A percentile compares a stretch with the other conserved stretches of the same genome.
These are phyloP conservation scores for Solanum ossicruentum DNA, from an alignment of 257 asterid genomes.

Conservation along the genomic window DNA sequence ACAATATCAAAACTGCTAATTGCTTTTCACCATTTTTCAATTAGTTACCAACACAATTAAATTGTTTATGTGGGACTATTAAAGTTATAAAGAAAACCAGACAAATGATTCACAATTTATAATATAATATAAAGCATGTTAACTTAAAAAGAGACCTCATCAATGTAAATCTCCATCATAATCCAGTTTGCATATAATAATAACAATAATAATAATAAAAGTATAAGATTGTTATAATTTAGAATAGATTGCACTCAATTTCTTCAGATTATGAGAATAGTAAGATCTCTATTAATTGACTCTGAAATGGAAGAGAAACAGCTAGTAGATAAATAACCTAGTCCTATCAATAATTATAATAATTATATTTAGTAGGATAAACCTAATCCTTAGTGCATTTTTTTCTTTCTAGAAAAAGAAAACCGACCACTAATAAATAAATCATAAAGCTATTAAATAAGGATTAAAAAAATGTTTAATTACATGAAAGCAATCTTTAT, in stretches of 20 bases:
- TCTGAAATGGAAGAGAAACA: slow-evolving; percentile 4
- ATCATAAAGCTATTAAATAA: slow-evolving; percentile 9
- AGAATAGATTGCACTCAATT: slow-evolving; percentile 29
- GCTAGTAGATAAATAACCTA: slow-evolving; percentile 5
- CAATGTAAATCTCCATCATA: slow-evolving; percentile 30
- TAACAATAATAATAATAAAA: background rate
- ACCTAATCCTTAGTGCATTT: slow-evolving; percentile 18
- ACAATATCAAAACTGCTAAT: background rate
- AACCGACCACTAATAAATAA: slow-evolving; percentile 40
- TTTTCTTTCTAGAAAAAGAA: slow-evolving; percentile 38
- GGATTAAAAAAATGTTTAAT: slow-evolving; percentile 4
- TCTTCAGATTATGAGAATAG: slow-evolving; percentile 18
- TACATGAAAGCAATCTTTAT: slow-evolving; percentile 4
- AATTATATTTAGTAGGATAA: background rate
- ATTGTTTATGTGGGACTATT: slow-evolving; percentile 34
- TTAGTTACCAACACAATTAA: slow-evolving; percentile 6
- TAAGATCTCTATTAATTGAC: background rate
- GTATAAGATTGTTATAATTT: background rate
- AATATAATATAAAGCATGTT: slow-evolving; percentile 39
- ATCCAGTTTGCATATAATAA: slow-evolving; percentile 15
- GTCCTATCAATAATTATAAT: slow-evolving; percentile 11
- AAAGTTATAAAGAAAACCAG: slow-evolving; percentile 1
- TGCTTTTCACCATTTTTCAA: background rate
- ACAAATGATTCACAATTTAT: slow-evolving; percentile 14
- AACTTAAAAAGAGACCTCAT: slow-evolving; percentile 32